A percentile compares a stretch with the other conserved stretches of the same genome.
These are phyloP conservation scores for Pichia norvegensis DNA, from an alignment of 1,139 yeast genomes.

Conservation along the genomic window DNA sequence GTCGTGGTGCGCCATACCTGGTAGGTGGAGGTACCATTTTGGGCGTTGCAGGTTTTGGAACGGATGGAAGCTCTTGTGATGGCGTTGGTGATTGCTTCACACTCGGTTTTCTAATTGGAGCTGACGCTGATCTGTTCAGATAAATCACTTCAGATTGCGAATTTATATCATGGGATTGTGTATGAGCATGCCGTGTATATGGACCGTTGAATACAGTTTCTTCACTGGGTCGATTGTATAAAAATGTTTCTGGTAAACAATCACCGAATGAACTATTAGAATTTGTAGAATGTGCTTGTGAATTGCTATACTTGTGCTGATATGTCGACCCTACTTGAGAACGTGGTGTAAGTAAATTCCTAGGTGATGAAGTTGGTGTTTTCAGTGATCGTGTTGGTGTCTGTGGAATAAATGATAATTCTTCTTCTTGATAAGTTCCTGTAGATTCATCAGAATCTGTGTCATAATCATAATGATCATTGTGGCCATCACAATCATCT, in stretches of 20 bases:
- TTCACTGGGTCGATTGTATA: slow-evolving; percentile 1
- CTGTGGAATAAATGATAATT: slow-evolving; percentile 4
- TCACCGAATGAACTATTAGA: slow-evolving; percentile 7
- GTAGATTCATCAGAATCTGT: neutral
- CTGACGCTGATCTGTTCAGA: slow-evolving; percentile 13
- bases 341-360: neutral
- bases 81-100: slow-evolving; percentile 9
- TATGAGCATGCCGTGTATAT: slow-evolving; percentile 8
- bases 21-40: neutral
- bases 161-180: slow-evolving; percentile 6
- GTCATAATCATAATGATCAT: neutral
- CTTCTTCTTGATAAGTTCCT: neutral
- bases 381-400: slow-evolving; percentile 12
- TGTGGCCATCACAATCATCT: neutral
- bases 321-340: neutral
- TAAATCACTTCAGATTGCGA: neutral
- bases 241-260: slow-evolving; percentile 2
- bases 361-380: slow-evolving; percentile 15
- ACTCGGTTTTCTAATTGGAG: slow-evolving; percentile 10
- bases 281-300: slow-evolving; percentile 3
- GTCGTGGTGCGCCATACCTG: neutral
- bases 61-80: slow-evolving; percentile 5
- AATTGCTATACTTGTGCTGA: slow-evolving; percentile 1
- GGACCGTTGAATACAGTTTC: slow-evolving; percentile 2
- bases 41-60: neutral